A percentile compares a stretch with the other conserved stretches of the same genome.
phyloP scores from a whole-genome alignment of 2,329 filamentous ascomycete species.

The Fusarium neocosmosporiellum region DNA sequence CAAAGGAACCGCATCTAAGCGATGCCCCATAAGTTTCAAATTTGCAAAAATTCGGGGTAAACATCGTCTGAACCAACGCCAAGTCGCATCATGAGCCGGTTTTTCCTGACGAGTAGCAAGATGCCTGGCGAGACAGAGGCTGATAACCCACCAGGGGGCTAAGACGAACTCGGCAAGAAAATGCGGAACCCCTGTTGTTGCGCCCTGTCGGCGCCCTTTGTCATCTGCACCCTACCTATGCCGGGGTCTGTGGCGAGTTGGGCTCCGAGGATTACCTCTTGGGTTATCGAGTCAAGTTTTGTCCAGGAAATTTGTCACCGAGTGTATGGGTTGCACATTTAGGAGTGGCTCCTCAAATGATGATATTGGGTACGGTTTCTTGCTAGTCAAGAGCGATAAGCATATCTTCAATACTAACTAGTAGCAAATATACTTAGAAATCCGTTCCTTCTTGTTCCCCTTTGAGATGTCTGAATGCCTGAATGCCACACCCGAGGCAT shows the following conservation, averaged over 20 bases:
- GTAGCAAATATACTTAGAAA: not conserved
- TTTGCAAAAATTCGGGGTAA: not conserved
- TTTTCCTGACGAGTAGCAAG: not conserved
- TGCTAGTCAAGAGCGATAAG: not conserved
- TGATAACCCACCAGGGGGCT: not conserved
- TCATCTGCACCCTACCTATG: not conserved
- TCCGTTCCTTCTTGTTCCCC: not conserved
- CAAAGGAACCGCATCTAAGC: not conserved
- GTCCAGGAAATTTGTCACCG: not conserved
- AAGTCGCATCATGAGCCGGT: not conserved
- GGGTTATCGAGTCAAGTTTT: not conserved
- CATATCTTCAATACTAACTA: not conserved
- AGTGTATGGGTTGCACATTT: not conserved
- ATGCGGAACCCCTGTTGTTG: not conserved
- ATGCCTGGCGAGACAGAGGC: not conserved
- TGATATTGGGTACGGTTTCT: not conserved
- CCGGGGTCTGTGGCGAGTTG: not conserved
- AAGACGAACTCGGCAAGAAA: not conserved
- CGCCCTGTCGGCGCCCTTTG: not conserved
- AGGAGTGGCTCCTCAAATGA: not conserved
- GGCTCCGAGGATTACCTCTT: not conserved
- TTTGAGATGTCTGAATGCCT: not conserved
- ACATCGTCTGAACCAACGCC: not conserved
- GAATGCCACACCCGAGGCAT: not conserved
- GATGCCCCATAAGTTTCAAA: not conserved